Conservation (phyloP, 768 basidiomycete genomes). For the Glaciozyma antarctica region DNA sequence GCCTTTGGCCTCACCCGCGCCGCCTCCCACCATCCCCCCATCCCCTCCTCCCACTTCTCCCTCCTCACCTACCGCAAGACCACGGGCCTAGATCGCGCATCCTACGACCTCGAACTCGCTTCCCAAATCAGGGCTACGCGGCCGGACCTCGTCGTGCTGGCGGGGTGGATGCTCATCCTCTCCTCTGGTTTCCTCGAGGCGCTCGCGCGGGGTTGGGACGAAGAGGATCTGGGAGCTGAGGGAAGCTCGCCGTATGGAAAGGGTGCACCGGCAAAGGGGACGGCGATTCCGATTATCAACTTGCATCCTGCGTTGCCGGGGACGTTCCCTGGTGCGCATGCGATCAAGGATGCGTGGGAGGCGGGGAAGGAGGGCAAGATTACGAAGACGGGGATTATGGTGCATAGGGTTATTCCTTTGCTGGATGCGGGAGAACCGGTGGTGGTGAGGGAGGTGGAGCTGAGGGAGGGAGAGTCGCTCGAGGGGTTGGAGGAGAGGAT, state of each 20-base stretch:
- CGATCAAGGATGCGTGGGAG: conserved; percentile 78
- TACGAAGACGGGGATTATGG: conserved; percentile 71
- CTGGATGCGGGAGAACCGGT: conserved; percentile 88
- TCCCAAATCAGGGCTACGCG: conserved; percentile 47
- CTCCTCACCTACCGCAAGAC: conserved; percentile 70
- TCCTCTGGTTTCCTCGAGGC: conserved; percentile 66
- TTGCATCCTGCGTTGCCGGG: conserved; percentile 92
- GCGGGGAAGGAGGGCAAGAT: conserved; percentile 63
- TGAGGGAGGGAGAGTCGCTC: conserved; percentile 59
- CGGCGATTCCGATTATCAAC: conserved; percentile 76
- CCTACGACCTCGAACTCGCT: conserved; percentile 53
- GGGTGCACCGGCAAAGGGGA: conserved; percentile 1
- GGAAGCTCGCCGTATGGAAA: too few species aligned
- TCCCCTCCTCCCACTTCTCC: conserved; percentile 70
- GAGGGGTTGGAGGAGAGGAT: conserved; percentile 66
- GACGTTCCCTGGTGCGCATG: conserved; percentile 82
- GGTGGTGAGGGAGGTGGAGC: conserved; percentile 65
- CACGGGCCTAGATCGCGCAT: conserved; percentile 43
- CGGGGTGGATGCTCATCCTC: conserved; percentile 98
- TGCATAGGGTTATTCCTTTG: conserved; percentile 83
- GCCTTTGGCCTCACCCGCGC: conserved; percentile 86
- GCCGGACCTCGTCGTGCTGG: conserved; percentile 86
- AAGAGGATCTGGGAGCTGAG: background rate
- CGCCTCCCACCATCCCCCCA: conserved; percentile 50
- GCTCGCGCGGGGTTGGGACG: conserved; percentile 40